Percentiles rank a stretch among this genome's conserved stretches.
Evolutionary conservation across 2,329 filamentous ascomycete genomes (phyloP).

Genomic region (Aureobasidium melanogenum): DNA sequence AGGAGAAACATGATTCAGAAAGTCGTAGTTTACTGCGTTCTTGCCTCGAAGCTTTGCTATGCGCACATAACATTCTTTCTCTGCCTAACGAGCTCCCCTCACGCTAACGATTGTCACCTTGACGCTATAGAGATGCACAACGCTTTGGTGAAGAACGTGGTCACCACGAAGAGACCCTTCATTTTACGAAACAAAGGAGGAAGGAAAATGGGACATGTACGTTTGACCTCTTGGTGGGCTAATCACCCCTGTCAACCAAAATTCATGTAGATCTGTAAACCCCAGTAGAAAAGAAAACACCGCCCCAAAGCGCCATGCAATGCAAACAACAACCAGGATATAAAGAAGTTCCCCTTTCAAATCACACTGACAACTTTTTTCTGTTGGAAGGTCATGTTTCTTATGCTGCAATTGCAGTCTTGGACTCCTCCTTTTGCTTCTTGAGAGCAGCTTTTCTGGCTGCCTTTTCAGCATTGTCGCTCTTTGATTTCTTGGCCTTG

Average conservation of each 20-base stretch:
- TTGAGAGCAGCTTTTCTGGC: conserved; percentile 18
- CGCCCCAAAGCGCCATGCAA: conserved; percentile 5
- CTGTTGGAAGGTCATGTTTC: not conserved
- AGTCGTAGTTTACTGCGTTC: not conserved
- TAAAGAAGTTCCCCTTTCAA: not conserved
- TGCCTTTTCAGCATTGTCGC: conserved; percentile 17
- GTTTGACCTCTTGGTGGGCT: not conserved
- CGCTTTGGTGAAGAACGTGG: too few relatives aligned
- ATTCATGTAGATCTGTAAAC: not conserved
- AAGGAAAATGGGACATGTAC: not conserved
- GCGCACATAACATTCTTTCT: not conserved
- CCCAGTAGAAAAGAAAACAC: not conserved
- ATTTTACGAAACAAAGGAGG: too few relatives aligned
- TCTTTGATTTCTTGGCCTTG: conserved; percentile 23
- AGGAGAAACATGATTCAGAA: not conserved
- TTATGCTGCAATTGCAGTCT: conserved; percentile 15
- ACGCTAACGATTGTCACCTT: too few relatives aligned
- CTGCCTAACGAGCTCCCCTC: too few relatives aligned
- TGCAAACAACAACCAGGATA: conserved; percentile 4
- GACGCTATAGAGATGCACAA: too few relatives aligned
- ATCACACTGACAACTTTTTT: not conserved
- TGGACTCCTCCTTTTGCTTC: conserved; percentile 18
- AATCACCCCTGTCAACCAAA: not conserved
- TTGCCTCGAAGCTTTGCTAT: not conserved
- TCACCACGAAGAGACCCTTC: too few relatives aligned